Conservation (phyloP, 129 eudicot species). For the Helianthus annuus region DNA sequence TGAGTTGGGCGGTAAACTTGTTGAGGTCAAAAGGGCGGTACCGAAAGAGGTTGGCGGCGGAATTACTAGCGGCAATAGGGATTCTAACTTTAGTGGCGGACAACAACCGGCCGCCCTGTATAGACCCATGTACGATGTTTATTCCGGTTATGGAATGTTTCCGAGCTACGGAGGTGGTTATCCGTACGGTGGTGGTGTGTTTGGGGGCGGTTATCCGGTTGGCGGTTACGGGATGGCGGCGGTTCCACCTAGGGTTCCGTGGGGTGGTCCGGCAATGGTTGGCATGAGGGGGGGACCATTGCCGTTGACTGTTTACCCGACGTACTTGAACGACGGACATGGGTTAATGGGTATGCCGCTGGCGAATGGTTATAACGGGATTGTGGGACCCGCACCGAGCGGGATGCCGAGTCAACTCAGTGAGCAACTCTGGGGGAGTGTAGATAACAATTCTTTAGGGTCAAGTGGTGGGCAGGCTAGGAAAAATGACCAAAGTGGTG, state of each 20-base stretch:
- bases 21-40: constrained; percentile 85
- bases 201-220: constrained; percentile 49
- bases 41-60: constrained; percentile 61
- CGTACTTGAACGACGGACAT: constrained; percentile 56
- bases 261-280: constrained; percentile 51
- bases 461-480: constrained; percentile 20
- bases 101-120: constrained; percentile 32
- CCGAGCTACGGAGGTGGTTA: constrained; percentile 45
- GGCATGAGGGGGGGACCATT: constrained; percentile 48
- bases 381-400: constrained; percentile 29
- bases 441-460: constrained; percentile 41
- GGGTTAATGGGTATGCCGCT: constrained; percentile 45
- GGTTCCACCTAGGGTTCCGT: constrained; percentile 49
- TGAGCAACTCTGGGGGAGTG: constrained; percentile 34
- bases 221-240: constrained; percentile 55
- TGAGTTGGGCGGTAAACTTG: constrained; percentile 66
- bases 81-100: constrained; percentile 18
- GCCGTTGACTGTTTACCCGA: constrained; percentile 46
- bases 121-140: constrained; percentile 42
- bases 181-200: constrained; percentile 56
- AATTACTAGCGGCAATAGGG: constrained; percentile 27
- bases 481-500: constrained; percentile 29
- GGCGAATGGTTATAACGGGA: constrained; percentile 49
- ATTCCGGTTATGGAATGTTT: constrained; percentile 45
- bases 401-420: constrained; percentile 35